phyloP scores from a whole-genome alignment of 257 asterid genomes.

The Verbena officinalis region DNA sequence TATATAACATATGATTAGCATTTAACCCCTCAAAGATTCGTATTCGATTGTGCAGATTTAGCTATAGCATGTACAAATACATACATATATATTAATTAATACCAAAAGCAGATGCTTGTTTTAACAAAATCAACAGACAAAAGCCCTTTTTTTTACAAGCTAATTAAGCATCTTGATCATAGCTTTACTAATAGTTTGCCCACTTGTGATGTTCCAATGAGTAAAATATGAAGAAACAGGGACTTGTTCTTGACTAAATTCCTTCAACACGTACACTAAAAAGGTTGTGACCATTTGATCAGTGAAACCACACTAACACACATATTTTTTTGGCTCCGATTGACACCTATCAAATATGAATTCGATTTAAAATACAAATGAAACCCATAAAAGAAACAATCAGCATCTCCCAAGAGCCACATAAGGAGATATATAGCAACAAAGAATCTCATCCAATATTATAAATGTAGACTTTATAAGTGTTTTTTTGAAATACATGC shows the following conservation, averaged over 20 bases:
- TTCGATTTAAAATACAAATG: conserved; percentile 16
- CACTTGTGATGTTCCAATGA: conserved; percentile 30
- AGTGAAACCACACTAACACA: conserved; percentile 35
- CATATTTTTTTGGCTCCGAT: conserved; percentile 30
- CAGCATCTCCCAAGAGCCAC: conserved; percentile 39
- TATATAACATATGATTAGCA: conserved; percentile 10
- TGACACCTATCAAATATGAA: conserved; percentile 38
- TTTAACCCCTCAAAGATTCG: conserved; percentile 30
- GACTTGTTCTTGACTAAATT: conserved; percentile 46
- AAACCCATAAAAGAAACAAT: conserved; percentile 38
- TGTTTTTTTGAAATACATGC: too few species aligned
- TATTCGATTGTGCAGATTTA: conserved; percentile 8
- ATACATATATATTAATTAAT: conserved; percentile 9
- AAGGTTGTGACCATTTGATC: conserved; percentile 34
- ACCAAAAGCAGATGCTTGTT: conserved; percentile 37
- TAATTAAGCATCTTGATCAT: conserved; percentile 39
- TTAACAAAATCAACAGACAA: conserved; percentile 32
- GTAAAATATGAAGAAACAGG: conserved; percentile 24
- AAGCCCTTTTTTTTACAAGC: conserved; percentile 11
- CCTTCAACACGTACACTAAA: conserved; percentile 33
- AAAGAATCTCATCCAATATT: conserved; percentile 27
- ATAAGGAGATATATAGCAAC: not conserved
- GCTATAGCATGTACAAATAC: conserved; percentile 22
- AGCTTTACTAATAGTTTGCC: conserved; percentile 26
- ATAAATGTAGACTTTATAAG: conserved; percentile 1